Percentiles rank a stretch among this genome's conserved stretches.
Evolutionary conservation across 2,329 filamentous ascomycete genomes (phyloP).

Genomic region (Colletotrichum echinochloae): DNA sequence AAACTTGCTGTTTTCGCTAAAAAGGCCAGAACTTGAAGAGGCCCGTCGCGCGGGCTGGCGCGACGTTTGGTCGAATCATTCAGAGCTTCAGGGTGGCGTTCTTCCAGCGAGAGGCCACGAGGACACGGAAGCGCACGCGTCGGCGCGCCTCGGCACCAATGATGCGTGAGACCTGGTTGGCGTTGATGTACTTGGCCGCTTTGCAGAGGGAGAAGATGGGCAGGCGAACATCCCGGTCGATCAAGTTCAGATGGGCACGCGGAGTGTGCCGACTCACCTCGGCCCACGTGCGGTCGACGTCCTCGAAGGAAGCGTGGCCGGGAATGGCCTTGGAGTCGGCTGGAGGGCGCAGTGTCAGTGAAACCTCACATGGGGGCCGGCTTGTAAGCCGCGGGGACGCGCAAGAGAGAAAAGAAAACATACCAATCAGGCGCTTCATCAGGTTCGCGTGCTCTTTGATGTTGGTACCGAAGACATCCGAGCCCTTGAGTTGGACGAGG

Average conservation of each 20-base stretch:
- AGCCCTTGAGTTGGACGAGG: neutral
- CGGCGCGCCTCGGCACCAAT: neutral
- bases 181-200: fast-evolving
- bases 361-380: no score
- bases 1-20: no score
- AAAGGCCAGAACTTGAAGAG: no score
- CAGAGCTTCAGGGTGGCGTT: neutral
- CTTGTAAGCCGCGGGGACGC: no score
- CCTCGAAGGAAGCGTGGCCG: neutral
- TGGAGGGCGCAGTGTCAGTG: neutral
- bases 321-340: neutral
- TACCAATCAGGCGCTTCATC: neutral
- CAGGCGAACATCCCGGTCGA: fast-evolving
- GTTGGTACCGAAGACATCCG: neutral
- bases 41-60: neutral
- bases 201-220: fast-evolving
- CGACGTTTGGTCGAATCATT: neutral
- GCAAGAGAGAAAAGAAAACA: no score
- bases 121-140: neutral
- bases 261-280: neutral
- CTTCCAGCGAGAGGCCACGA: neutral
- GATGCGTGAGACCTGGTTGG: neutral
- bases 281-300: neutral
- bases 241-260: no score
- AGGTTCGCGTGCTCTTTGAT: neutral